Conservation (phyloP, 1,284 basidiomycete genomes). For the Irpex rosettiformis region DNA sequence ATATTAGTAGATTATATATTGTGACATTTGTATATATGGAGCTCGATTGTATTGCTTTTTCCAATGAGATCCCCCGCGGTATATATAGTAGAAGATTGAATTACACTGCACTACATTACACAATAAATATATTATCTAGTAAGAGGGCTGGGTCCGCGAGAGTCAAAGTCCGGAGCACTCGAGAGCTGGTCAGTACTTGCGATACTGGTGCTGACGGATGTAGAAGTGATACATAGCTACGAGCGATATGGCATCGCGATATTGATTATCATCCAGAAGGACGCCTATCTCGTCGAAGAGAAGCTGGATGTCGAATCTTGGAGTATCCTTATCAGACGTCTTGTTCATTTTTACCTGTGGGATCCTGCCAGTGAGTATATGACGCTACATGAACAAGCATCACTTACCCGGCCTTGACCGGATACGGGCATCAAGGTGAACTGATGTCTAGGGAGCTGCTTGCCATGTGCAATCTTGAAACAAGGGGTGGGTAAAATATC, state of each 20-base stretch:
- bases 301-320: constrained; percentile 88
- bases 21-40: too few species aligned
- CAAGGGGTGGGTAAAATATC: not conserved
- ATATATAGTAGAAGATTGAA: too few species aligned
- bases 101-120: too few species aligned
- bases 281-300: constrained; percentile 95
- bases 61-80: too few species aligned
- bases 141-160: too few species aligned
- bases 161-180: constrained; percentile 60
- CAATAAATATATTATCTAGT: too few species aligned
- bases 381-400: not conserved
- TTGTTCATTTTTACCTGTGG: constrained; percentile 85
- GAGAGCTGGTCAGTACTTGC: constrained; percentile 69
- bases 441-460: constrained; percentile 70
- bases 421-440: constrained; percentile 96
- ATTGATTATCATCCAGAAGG: constrained; percentile 92
- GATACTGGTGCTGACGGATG: constrained; percentile 88
- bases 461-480: constrained; percentile 62
- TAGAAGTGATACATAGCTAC: constrained; percentile 98
- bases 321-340: constrained; percentile 66
- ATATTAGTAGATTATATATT: too few species aligned
- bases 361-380: not conserved
- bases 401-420: constrained; percentile 82
- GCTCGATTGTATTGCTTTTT: too few species aligned
- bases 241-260: constrained; percentile 91